Evolutionary conservation across 129 eudicot genomes (phyloP).

Genomic region (Pseudognaphalium luteoalbum): DNA sequence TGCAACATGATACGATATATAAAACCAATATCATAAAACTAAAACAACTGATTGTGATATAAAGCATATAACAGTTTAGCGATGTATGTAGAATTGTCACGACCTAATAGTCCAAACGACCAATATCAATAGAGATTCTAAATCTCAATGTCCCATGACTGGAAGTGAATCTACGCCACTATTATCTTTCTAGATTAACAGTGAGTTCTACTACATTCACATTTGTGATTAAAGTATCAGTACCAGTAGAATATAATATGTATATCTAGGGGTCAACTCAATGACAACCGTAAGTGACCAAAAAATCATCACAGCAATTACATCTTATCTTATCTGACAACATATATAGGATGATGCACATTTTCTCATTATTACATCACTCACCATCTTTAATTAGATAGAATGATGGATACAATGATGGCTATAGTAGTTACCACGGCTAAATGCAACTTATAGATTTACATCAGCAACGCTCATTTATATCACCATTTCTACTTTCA

Average conservation of each 20-base stretch:
- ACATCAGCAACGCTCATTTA: not conserved
- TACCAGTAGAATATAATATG: slow-evolving; percentile 2
- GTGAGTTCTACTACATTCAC: slow-evolving; percentile 1
- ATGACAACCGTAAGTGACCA: not conserved
- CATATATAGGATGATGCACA: not conserved
- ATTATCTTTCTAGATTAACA: slow-evolving; percentile 7
- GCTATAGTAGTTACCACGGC: not conserved
- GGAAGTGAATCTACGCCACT: not conserved
- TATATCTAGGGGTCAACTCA: not conserved
- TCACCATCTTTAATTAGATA: not conserved
- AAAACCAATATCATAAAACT: not conserved
- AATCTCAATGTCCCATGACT: not conserved
- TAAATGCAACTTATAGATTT: not conserved
- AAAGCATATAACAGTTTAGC: not conserved
- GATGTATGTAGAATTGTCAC: not conserved
- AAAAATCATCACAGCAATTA: slow-evolving; percentile 17
- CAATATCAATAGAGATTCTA: not conserved
- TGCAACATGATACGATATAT: not conserved
- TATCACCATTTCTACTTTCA: not conserved
- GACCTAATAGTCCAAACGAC: not conserved
- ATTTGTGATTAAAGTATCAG: slow-evolving; percentile 11
- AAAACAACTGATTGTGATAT: not conserved
- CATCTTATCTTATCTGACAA: not conserved
- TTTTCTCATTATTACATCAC: slow-evolving; percentile 10
- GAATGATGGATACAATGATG: not conserved